phyloP scores from a whole-genome alignment of 208 protist species.

The Perkinsela sp. region DNA sequence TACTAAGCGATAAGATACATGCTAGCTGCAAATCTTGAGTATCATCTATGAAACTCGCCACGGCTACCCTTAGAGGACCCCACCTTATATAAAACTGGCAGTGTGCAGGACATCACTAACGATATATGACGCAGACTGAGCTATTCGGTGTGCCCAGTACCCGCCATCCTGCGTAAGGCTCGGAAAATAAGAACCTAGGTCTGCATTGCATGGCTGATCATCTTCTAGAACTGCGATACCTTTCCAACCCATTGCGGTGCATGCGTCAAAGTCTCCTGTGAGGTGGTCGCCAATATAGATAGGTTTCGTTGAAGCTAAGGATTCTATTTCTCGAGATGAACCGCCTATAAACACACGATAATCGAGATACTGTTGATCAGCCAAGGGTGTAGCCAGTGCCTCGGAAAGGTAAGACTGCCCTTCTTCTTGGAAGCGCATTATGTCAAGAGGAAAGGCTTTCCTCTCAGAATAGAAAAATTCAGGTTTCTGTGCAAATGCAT shows the following conservation, averaged over 20 bases:
- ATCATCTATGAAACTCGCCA: too few species aligned
- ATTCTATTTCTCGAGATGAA: neutral
- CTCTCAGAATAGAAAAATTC: neutral
- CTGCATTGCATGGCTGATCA: neutral
- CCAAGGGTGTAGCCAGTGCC: neutral
- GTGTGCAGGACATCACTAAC: neutral
- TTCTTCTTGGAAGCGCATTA: neutral
- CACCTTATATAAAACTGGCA: too few species aligned
- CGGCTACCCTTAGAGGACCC: too few species aligned
- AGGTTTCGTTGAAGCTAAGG: neutral
- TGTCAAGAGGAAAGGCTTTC: neutral
- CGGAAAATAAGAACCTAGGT: neutral
- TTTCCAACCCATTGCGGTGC: neutral
- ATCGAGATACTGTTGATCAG: neutral
- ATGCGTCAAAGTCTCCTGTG: neutral
- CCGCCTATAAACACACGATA: neutral
- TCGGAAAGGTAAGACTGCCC: neutral
- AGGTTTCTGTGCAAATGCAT: neutral
- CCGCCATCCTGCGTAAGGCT: neutral
- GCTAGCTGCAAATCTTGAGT: too few species aligned
- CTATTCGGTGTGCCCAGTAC: neutral
- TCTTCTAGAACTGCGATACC: neutral
- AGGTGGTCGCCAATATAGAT: neutral
- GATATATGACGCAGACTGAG: neutral
- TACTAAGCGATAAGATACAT: too few species aligned